These are phyloP conservation scores for Hypericum androsaemum DNA, from an alignment of 345 rosid genomes.

Conservation along the genomic window DNA sequence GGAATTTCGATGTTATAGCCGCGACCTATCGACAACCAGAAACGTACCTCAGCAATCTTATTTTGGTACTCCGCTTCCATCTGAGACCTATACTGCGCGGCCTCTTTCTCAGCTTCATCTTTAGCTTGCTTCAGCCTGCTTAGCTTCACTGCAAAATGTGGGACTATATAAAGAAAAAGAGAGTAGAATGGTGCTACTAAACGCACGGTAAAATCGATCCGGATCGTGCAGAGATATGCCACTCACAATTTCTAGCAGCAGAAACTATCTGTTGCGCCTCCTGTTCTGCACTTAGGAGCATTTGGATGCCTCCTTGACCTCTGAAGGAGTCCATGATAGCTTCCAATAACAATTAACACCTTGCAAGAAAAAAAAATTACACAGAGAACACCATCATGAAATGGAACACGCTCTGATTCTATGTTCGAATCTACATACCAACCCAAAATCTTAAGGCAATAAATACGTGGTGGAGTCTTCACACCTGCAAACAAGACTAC, in stretches of 20 bases:
- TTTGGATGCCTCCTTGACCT: constrained; percentile 54
- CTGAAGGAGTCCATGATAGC: constrained; percentile 31
- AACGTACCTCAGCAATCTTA: constrained; percentile 23
- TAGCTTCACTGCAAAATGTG: constrained; percentile 23
- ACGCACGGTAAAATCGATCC: neutral
- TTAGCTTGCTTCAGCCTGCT: constrained; percentile 42
- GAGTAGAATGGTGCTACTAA: neutral
- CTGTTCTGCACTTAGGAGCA: constrained; percentile 42
- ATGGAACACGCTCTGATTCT: too few species aligned
- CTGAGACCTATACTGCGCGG: constrained; percentile 21
- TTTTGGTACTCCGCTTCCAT: constrained; percentile 32
- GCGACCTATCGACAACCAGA: too few species aligned
- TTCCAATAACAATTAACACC: too few species aligned
- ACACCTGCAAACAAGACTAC: too few species aligned
- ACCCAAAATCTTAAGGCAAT: too few species aligned
- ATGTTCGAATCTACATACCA: too few species aligned
- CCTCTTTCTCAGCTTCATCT: constrained; percentile 47
- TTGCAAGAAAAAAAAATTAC: too few species aligned
- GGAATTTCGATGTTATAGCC: too few species aligned
- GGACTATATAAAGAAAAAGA: too few species aligned
- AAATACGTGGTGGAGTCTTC: too few species aligned
- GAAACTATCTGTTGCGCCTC: constrained; percentile 47
- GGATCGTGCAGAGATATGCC: neutral
- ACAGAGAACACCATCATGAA: too few species aligned
- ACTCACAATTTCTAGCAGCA: constrained; percentile 36